A percentile compares a stretch with the other conserved stretches of the same genome.
Conservation (phyloP, 2,329 filamentous ascomycete genomes). For the Botrytis fragariae region DNA sequence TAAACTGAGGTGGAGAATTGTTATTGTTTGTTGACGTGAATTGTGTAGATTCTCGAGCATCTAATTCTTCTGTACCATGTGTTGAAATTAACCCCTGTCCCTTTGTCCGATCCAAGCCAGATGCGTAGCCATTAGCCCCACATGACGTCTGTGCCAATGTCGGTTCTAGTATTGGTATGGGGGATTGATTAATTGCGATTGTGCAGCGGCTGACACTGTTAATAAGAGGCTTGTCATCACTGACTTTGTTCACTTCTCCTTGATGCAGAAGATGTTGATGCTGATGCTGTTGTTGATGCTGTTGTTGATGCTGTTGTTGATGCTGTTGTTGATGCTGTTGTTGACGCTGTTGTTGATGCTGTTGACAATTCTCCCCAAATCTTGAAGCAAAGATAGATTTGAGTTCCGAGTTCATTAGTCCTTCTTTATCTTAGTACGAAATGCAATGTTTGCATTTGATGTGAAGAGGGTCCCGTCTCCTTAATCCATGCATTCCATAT, state of each 20-base stretch:
- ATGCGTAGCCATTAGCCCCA: not conserved
- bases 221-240: not conserved
- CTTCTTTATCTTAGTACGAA: too few relatives aligned
- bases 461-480: not conserved
- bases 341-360: not conserved
- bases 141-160: constrained; percentile 12
- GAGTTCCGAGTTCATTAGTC: constrained; percentile 11
- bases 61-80: constrained; percentile 9
- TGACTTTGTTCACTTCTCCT: not conserved
- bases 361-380: not conserved
- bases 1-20: not conserved
- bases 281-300: not conserved
- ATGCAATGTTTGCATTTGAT: not conserved
- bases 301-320: not conserved
- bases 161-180: not conserved
- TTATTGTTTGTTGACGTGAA: not conserved
- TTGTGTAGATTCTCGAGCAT: not conserved
- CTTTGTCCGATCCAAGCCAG: constrained; percentile 12
- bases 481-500: not conserved
- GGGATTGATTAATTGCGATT: not conserved
- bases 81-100: constrained; percentile 9
- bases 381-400: not conserved
- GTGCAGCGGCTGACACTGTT: not conserved
- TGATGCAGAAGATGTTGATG: not conserved
- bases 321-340: not conserved